Evolutionary conservation across 441 rosid genomes (phyloP).

Genomic region (Jatropha multifida): DNA sequence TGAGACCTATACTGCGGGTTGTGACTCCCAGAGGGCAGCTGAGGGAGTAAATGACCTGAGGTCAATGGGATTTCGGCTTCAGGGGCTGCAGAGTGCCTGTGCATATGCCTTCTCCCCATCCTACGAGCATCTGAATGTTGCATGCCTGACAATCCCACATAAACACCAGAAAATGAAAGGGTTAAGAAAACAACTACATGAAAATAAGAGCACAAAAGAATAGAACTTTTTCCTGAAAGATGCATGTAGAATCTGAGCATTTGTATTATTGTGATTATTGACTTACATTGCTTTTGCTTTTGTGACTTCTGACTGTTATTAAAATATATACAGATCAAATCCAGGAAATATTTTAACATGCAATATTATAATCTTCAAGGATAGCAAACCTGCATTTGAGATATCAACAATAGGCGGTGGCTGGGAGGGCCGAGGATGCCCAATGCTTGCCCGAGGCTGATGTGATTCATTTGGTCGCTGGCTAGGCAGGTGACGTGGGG

Average conservation of each 20-base stretch:
- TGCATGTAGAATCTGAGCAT: not conserved
- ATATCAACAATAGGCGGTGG: conserved; percentile 21
- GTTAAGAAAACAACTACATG: not conserved
- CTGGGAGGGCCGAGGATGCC: conserved; percentile 24
- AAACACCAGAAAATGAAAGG: conserved; percentile 1
- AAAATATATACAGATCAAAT: conserved; percentile 2
- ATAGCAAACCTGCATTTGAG: conserved; percentile 22
- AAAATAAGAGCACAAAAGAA: not conserved
- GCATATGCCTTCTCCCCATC: conserved; percentile 21
- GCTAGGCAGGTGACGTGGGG: conserved; percentile 21
- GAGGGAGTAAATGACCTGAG: conserved; percentile 3
- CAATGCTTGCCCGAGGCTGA: conserved; percentile 23
- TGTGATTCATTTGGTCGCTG: conserved; percentile 15
- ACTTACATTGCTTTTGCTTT: not conserved
- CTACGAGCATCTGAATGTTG: conserved; percentile 13
- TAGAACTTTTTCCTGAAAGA: not conserved
- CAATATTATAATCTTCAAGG: not conserved
- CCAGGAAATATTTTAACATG: conserved; percentile 3
- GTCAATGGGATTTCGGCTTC: conserved; percentile 15
- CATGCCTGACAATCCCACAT: conserved; percentile 21
- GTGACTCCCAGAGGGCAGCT: conserved; percentile 12
- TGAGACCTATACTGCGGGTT: conserved; percentile 3
- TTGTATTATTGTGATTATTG: not conserved
- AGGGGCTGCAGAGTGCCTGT: conserved; percentile 15
- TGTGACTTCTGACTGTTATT: not conserved